A percentile compares a stretch with the other conserved stretches of the same genome.
Evolutionary conservation across 495 filamentous ascomycete species (phyloP).

Genomic region (Penicillium canescens): DNA sequence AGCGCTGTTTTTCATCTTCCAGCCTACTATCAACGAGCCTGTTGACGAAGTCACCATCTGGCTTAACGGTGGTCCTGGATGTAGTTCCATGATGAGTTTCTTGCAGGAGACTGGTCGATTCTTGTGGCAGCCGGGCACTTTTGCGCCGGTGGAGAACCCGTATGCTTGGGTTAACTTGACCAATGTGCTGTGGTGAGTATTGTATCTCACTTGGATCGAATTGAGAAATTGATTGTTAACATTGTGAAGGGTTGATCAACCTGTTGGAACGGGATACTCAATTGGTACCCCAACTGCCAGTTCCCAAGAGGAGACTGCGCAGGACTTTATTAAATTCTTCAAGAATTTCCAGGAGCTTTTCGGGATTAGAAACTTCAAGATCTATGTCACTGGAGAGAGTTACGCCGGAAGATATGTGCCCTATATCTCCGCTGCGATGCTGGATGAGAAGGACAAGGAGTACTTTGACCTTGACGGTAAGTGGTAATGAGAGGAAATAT

Average conservation of each 20-base stretch:
- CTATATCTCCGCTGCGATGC: constrained; percentile 53
- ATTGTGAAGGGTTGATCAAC: constrained; percentile 49
- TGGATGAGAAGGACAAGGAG: constrained; percentile 48
- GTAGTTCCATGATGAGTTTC: constrained; percentile 66
- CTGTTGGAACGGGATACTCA: constrained; percentile 59
- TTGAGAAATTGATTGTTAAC: not conserved
- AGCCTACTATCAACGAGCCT: constrained; percentile 45
- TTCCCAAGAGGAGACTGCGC: constrained; percentile 55
- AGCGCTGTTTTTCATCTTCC: constrained; percentile 54
- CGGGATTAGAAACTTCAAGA: constrained; percentile 59
- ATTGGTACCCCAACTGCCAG: constrained; percentile 54
- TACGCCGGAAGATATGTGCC: constrained; percentile 59
- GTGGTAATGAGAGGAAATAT: not conserved
- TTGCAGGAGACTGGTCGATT: constrained; percentile 69
- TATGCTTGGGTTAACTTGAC: constrained; percentile 70
- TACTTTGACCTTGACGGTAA: constrained; percentile 49
- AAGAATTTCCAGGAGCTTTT: constrained; percentile 64
- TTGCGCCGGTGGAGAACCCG: constrained; percentile 56
- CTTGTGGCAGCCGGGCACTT: constrained; percentile 60
- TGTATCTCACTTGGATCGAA: not conserved
- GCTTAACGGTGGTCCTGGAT: constrained; percentile 69
- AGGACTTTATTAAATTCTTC: constrained; percentile 63
- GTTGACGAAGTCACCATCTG: constrained; percentile 74
- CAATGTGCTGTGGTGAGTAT: constrained; percentile 58
- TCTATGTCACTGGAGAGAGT: constrained; percentile 63